Evolutionary conservation across 495 filamentous ascomycete genomes (phyloP), one percentile per base, ranked within the genome.

Genomic region (Eremomyces bilateralis): DNA sequence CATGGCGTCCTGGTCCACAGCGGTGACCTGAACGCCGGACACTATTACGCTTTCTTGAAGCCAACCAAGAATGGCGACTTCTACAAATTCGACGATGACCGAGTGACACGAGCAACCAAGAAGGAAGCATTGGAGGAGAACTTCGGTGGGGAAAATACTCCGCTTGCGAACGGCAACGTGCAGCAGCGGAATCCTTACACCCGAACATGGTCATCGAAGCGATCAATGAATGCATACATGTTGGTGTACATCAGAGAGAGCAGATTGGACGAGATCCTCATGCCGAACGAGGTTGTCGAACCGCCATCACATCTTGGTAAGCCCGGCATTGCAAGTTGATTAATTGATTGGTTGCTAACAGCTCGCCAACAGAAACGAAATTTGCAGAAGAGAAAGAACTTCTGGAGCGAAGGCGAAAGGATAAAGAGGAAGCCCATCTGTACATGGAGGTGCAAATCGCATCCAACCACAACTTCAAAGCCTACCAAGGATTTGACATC

Each of bases 41-140:
- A 99, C 53, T 99, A 99, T 56, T 99, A 95, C 51, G 88, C 88
- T 1, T 99, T 92, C 54, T 52, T 99, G 41, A 94, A 90, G 52
- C 88, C 90, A 0, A 69, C 71, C 38, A 84, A 88, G 50, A 80
- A 90, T 39, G 83, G 84, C 17, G 67, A 76, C 53, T 99, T 92
- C 64, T 94, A 88, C 62, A 90, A 78, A 43, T 99, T 92, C 42
- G 88, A 99, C 45, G 88, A 99, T 42, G 88, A 99, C 49, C 71
- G 82, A 33, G 88, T 99, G 24, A 95, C 83, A 21, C 79, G 77
- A 41, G 85, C 82, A 15, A 92, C 82, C 3, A 74, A 78, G 52
- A 74, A 78, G 37, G 88, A 99, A 52, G 83, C 84, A 2, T 56
- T 94, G 18, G 84, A 95, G 49, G 88, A 99, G 28, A 99, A 95